Evolutionary conservation across 352 stramenopile genomes (phyloP).

Genomic region (Pythium biforme): DNA sequence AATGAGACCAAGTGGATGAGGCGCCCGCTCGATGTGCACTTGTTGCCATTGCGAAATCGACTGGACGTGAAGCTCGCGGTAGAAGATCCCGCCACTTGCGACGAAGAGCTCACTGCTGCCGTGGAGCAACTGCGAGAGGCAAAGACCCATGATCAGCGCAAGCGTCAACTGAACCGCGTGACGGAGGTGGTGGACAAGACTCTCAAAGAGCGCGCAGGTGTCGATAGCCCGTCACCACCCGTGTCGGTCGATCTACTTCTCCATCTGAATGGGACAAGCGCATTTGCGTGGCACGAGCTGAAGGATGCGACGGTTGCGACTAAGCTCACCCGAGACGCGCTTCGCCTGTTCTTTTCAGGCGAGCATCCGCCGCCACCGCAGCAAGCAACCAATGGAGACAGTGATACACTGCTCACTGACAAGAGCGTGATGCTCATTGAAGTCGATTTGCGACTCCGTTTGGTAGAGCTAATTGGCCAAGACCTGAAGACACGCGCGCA

Average conservation of each 20-base stretch:
- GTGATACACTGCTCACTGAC: slow-evolving; percentile 27
- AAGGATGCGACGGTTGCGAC: slow-evolving; percentile 24
- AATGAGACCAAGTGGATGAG: slow-evolving; percentile 37
- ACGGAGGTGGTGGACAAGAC: slow-evolving; percentile 6
- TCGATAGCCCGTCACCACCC: not conserved
- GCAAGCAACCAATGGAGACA: not conserved
- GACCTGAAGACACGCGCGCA: slow-evolving; percentile 33
- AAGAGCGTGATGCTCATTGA: slow-evolving; percentile 58
- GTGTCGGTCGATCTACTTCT: slow-evolving; percentile 29
- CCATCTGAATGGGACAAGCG: slow-evolving; percentile 48
- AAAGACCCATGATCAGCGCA: slow-evolving; percentile 44
- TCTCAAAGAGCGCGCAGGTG: not conserved
- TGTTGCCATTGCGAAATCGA: slow-evolving; percentile 59
- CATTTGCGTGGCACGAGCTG: slow-evolving; percentile 44
- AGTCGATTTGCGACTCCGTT: slow-evolving; percentile 44
- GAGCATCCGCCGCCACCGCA: not conserved
- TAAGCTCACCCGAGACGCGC: slow-evolving; percentile 25
- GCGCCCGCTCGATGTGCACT: slow-evolving; percentile 62
- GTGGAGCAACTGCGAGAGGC: slow-evolving; percentile 76
- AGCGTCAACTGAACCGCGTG: slow-evolving; percentile 24
- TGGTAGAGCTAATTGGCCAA: slow-evolving; percentile 48
- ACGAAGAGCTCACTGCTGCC: slow-evolving; percentile 51
- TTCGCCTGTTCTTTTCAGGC: slow-evolving; percentile 43
- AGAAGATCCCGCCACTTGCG: slow-evolving; percentile 33
- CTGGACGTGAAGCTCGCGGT: slow-evolving; percentile 65